Percentiles rank a stretch among this genome's conserved stretches.
Evolutionary conservation across 805 yeast species (phyloP).

Genomic region (Lipomyces orientalis): DNA sequence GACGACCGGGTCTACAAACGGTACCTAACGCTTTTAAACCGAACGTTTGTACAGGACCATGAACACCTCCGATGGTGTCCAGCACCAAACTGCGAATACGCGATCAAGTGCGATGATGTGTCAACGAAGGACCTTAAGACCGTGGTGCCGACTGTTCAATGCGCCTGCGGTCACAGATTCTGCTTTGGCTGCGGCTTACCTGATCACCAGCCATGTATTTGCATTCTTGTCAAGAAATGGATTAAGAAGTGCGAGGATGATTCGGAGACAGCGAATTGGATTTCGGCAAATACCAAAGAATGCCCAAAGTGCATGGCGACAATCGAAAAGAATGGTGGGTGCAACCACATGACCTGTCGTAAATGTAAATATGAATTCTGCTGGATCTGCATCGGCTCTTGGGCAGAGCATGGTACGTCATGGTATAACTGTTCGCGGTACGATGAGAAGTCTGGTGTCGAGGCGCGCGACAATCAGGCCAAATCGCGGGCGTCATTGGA

Average conservation of each 20-base stretch:
- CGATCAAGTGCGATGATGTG: conserved; percentile 52
- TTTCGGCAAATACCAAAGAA: conserved; percentile 77
- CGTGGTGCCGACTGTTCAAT: conserved; percentile 68
- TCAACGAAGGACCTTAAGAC: conserved; percentile 37
- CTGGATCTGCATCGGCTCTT: conserved; percentile 85
- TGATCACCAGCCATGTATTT: conserved; percentile 85
- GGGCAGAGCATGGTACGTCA: conserved; percentile 70
- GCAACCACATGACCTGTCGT: conserved; percentile 92
- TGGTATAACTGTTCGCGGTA: conserved; percentile 72
- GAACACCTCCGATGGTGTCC: conserved; percentile 76
- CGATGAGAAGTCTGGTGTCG: conserved; percentile 52
- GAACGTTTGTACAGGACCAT: conserved; percentile 59
- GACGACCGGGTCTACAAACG: conserved; percentile 36
- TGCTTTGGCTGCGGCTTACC: conserved; percentile 78
- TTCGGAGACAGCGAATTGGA: conserved; percentile 87
- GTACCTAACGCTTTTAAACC: conserved; percentile 41
- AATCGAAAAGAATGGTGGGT: conserved; percentile 95
- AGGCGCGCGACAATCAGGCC: conserved; percentile 50
- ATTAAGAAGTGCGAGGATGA: conserved; percentile 80
- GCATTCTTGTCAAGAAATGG: conserved; percentile 74
- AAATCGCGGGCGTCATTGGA: conserved; percentile 57
- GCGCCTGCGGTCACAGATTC: conserved; percentile 70
- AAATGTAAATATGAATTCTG: conserved; percentile 83
- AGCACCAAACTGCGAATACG: conserved; percentile 72
- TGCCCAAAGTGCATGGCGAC: conserved; percentile 82